Evolutionary conservation across 257 asterid genomes (phyloP), one percentile per base, ranked within the genome.

Genomic region (Penstemon eatonii): DNA sequence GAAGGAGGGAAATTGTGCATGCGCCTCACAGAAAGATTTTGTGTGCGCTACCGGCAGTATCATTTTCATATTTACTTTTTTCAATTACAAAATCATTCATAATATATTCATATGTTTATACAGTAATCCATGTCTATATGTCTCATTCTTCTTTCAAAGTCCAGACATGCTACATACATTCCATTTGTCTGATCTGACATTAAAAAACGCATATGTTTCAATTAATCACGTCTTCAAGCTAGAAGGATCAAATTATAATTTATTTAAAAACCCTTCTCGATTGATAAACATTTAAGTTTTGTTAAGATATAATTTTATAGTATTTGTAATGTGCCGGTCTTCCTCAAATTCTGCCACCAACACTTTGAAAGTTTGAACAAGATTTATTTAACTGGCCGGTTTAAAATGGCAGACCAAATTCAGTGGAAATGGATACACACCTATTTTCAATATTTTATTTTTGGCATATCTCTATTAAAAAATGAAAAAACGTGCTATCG

Each of bases 1-100:
- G 76, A 86, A 81, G 79, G 87, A 69, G 74, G 45, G 85, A 82
- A 66, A 70, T 65, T 71, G 13, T 69, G 93, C 93, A 88, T 86
- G 93, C 93, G 87, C 70, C 74, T 73, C 63, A 13, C 71, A 19
- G 40, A 56, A 41, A 60, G 60, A 66, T 65, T 12, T 69, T 9
- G 42, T 60, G 52, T 68, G 69, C 70, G 56, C 68, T 56, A 13
- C 64, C 80, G 55, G 66, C 81, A 69, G 44, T 76, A 76, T 71
- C 73, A 56, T 75, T 3, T 68, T 15, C 13, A 13, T 45, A 65
- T 65, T 65, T 67, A 37, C 67, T 72, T 65, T 60, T 25, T 25
- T 25, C 33, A 25, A 66, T 63, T 60, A 8, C 60, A 63, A 73
- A 67, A 67, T 67, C 65, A 78, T 42, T 56, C n/a, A 38, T 36